Conservation (phyloP, 208 protist species). For the Lotmaria passim region DNA sequence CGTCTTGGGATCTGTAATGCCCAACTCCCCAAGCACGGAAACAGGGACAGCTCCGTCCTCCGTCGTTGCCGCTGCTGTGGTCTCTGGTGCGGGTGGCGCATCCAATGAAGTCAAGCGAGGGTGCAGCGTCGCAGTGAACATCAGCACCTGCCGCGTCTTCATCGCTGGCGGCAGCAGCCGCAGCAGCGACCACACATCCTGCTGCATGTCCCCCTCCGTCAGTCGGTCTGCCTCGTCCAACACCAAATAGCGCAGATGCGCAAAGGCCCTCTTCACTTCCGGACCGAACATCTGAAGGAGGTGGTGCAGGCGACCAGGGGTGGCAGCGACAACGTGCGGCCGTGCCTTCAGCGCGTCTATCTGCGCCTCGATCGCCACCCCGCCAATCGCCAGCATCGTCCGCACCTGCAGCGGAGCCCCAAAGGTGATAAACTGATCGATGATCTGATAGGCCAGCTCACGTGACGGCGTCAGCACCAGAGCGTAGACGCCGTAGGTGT, state of each 20-base stretch:
- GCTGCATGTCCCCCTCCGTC: constrained; percentile 75
- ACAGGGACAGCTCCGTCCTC: not conserved
- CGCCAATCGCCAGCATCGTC: constrained; percentile 75
- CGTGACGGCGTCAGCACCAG: constrained; percentile 97
- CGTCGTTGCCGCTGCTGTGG: not conserved
- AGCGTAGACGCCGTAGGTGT: constrained; percentile 97
- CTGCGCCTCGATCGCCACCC: constrained; percentile 78
- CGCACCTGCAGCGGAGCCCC: constrained; percentile 77
- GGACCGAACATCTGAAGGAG: constrained; percentile 52
- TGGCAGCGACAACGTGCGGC: constrained; percentile 87
- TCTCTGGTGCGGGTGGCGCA: not conserved
- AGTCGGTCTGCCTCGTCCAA: constrained; percentile 89
- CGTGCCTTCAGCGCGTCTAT: constrained; percentile 72
- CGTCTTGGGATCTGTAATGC: constrained; percentile 33
- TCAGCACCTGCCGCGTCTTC: constrained; percentile 49
- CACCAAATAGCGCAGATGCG: constrained; percentile 79
- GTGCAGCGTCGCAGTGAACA: constrained; percentile 86
- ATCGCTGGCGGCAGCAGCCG: constrained; percentile 38
- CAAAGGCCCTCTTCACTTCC: constrained; percentile 66
- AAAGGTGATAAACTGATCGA: constrained; percentile 88
- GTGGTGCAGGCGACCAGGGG: constrained; percentile 74
- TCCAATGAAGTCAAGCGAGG: constrained; percentile 52
- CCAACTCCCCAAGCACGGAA: constrained; percentile 44
- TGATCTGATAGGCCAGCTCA: constrained; percentile 97
- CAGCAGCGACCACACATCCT: constrained; percentile 57